These are phyloP conservation scores for Aspergillus campestris DNA, from an alignment of 495 filamentous ascomycete species.

Conservation along the genomic window DNA sequence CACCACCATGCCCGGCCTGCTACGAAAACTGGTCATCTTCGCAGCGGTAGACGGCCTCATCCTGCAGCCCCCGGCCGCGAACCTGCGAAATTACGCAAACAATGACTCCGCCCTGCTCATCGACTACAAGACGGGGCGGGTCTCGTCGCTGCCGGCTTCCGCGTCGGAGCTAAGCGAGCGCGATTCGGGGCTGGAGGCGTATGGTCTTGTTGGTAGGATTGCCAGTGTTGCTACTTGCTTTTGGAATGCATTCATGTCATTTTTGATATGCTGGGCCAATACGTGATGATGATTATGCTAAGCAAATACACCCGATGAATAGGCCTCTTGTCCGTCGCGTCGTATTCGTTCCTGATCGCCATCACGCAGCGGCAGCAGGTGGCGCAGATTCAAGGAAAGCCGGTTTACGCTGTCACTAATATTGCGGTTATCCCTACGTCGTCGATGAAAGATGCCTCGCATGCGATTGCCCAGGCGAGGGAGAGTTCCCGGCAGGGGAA, in stretches of 20 bases:
- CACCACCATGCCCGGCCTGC: slow-evolving; percentile 58
- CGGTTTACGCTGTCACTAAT: slow-evolving; percentile 77
- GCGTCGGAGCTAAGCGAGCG: slow-evolving; percentile 28
- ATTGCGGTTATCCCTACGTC: slow-evolving; percentile 81
- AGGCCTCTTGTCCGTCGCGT: slow-evolving; percentile 70
- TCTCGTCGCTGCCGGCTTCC: slow-evolving; percentile 35
- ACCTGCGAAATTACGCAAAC: slow-evolving; percentile 33
- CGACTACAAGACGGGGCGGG: slow-evolving; percentile 62
- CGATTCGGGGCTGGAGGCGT: slow-evolving; percentile 53
- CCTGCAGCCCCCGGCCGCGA: slow-evolving; percentile 58
- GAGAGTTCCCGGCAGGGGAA: slow-evolving; percentile 29
- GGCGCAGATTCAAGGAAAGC: slow-evolving; percentile 70
- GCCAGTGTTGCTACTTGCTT: not conserved
- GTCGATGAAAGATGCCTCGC: slow-evolving; percentile 62
- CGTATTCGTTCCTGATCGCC: slow-evolving; percentile 69
- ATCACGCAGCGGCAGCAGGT: slow-evolving; percentile 81
- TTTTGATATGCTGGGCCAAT: not conserved
- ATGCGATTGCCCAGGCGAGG: slow-evolving; percentile 57
- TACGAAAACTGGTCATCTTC: slow-evolving; percentile 71
- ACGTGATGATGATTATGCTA: not conserved
- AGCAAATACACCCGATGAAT: not conserved
- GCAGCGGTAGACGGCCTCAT: slow-evolving; percentile 82
- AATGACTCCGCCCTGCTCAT: slow-evolving; percentile 51
- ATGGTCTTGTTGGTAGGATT: slow-evolving; percentile 75
- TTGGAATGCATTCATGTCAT: not conserved